phyloP scores from a whole-genome alignment of 2,329 filamentous ascomycete species.

The Fusarium verticillioides region DNA sequence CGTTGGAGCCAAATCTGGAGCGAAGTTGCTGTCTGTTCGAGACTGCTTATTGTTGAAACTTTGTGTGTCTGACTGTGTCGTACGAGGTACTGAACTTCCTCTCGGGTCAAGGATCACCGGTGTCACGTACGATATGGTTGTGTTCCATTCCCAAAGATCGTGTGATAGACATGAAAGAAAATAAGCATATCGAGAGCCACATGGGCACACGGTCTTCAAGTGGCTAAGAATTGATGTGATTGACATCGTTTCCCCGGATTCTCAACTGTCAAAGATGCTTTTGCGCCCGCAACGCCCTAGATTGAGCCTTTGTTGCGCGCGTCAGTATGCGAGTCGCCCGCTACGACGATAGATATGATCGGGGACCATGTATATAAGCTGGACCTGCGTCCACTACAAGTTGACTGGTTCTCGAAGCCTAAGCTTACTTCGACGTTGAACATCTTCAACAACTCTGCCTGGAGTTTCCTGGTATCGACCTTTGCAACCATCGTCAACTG shows the following conservation, averaged over 20 bases:
- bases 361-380: conserved; percentile 41
- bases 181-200: neutral
- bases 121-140: neutral
- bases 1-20: neutral
- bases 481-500: neutral
- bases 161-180: neutral
- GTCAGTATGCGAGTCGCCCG: conserved; percentile 46
- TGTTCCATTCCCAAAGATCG: neutral
- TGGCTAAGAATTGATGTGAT: neutral
- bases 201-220: neutral
- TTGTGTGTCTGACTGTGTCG: neutral
- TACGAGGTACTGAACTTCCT: neutral
- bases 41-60: neutral
- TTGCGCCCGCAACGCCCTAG: conserved; percentile 48
- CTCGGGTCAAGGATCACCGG: neutral
- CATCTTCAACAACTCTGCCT: neutral
- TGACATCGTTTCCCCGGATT: conserved; percentile 27
- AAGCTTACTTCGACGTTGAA: conserved; percentile 26
- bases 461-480: neutral
- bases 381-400: conserved; percentile 31
- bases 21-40: neutral
- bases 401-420: conserved; percentile 3
- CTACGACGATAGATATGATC: conserved; percentile 27
- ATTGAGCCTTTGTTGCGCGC: conserved; percentile 43
- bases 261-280: conserved; percentile 23